Percentiles rank a stretch among this genome's conserved stretches.
phyloP scores from a whole-genome alignment of 2,329 filamentous ascomycete species.

The Colletotrichum nymphaeae region DNA sequence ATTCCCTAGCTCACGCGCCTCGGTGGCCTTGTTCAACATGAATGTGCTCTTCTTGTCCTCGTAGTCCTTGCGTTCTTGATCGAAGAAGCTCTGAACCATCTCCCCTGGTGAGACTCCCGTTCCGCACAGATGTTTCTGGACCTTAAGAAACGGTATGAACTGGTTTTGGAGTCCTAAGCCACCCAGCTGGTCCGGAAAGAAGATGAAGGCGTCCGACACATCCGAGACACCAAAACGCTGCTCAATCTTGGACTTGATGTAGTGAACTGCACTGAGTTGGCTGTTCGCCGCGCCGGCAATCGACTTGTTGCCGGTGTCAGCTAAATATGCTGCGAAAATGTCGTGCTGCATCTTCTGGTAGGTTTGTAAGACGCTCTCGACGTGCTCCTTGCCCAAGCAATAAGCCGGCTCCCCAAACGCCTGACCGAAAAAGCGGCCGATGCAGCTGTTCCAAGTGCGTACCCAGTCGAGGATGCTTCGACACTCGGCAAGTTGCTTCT shows the following conservation, averaged over 20 bases:
- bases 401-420: slow-evolving; percentile 58
- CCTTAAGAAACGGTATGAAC: slow-evolving; percentile 53
- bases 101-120: not conserved
- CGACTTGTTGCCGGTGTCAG: slow-evolving; percentile 27
- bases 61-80: not conserved
- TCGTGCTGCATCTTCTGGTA: slow-evolving; percentile 53
- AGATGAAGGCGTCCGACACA: slow-evolving; percentile 59
- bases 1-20: not conserved
- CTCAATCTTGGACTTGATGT: slow-evolving; percentile 45
- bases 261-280: slow-evolving; percentile 40
- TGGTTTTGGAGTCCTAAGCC: slow-evolving; percentile 60
- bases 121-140: slow-evolving; percentile 41
- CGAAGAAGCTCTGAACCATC: not conserved
- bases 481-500: slow-evolving; percentile 64
- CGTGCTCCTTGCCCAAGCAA: slow-evolving; percentile 57
- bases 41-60: not conserved
- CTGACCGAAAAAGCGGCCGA: slow-evolving; percentile 56
- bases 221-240: slow-evolving; percentile 48
- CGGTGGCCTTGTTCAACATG: not conserved
- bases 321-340: slow-evolving; percentile 44
- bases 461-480: slow-evolving; percentile 55
- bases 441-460: slow-evolving; percentile 59
- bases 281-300: not conserved
- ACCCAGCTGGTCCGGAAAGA: slow-evolving; percentile 56
- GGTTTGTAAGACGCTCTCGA: slow-evolving; percentile 54